Evolutionary conservation across 2,329 filamentous ascomycete genomes (phyloP), one percentile per base, ranked within the genome.

Genomic region (Colletotrichum spaethianum): DNA sequence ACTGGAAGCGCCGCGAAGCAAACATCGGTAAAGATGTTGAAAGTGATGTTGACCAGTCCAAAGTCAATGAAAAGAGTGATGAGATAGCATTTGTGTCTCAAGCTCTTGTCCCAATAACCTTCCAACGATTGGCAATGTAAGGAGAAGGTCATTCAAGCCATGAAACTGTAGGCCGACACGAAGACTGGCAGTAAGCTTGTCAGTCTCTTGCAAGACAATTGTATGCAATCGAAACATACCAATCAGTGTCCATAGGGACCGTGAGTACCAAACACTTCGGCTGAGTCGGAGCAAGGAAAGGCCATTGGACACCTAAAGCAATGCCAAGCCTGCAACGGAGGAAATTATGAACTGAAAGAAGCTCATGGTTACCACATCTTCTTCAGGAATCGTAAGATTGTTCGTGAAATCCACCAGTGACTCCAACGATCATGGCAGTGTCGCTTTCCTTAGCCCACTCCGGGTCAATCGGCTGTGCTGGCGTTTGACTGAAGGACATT

Each of bases 301-400:
- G 14, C 71, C 74, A 33, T 77, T 76, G n/a, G 76, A 76, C 26
- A 76, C 56, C 66, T 78, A 77, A 26, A 77, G 73, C 16, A 77
- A 33, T 26, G 64, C 64, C 52, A 72, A n/a, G 16, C 63, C 70
- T 1, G 63, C 70, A 23, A 67, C 62, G 74, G 87, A 83, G 28
- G 85, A 80, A 56, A 86, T 78, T 57, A 89, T 77, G 11, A 83
- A 82, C 71, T 88, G 84, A 59, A 83, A 81, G 74, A 84, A 88
- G 38, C 81, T 74, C 65, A 85, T 83, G 3, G 77, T 75, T n/a
- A 75, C 74, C 33, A 81, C 79, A 57, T 83, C 81, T 1, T 75
- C 50, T 0, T 70, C 60, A 1, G 78, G 71, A 33, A 87, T 78
- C 1, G 82, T 82, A 3, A 78, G 67, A 7, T 79, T 76, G 73